Evolutionary conservation across 2,329 filamentous ascomycete genomes (phyloP).

Genomic region (Bipolaris oryzae): DNA sequence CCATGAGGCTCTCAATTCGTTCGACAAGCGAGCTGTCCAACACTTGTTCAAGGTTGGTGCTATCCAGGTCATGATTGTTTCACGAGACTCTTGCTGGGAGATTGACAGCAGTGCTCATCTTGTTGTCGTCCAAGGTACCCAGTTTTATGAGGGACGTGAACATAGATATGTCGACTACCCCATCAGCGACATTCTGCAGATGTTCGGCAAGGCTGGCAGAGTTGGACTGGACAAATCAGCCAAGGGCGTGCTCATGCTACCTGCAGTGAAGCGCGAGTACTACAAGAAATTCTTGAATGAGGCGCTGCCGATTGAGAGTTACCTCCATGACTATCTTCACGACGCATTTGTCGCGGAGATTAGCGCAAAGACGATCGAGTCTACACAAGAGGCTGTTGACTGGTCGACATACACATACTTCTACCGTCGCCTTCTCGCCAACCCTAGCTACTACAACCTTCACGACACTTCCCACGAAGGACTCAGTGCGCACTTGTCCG

Average conservation of each 20-base stretch:
- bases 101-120: constrained; percentile 85
- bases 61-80: constrained; percentile 82
- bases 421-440: constrained; percentile 90
- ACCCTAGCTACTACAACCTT: constrained; percentile 94
- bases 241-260: constrained; percentile 95
- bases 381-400: constrained; percentile 95
- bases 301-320: constrained; percentile 92
- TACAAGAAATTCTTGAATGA: constrained; percentile 99
- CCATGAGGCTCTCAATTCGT: constrained; percentile 87
- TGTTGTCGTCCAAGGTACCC: constrained; percentile 95
- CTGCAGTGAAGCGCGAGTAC: constrained; percentile 91
- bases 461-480: constrained; percentile 88
- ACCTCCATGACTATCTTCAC: constrained; percentile 87
- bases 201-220: constrained; percentile 92
- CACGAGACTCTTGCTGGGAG: constrained; percentile 95
- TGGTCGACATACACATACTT: constrained; percentile 99
- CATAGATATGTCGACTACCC: constrained; percentile 98
- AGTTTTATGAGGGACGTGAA: constrained; percentile 95
- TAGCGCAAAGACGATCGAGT: constrained; percentile 92
- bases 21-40: constrained; percentile 91
- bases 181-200: constrained; percentile 91
- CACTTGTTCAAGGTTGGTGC: constrained; percentile 89
- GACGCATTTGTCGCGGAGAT: constrained; percentile 98
- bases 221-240: constrained; percentile 78
- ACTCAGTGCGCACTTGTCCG: constrained; percentile 91